Conservation (phyloP, 2,329 filamentous ascomycete species). For the Rasamsonia emersonii region DNA sequence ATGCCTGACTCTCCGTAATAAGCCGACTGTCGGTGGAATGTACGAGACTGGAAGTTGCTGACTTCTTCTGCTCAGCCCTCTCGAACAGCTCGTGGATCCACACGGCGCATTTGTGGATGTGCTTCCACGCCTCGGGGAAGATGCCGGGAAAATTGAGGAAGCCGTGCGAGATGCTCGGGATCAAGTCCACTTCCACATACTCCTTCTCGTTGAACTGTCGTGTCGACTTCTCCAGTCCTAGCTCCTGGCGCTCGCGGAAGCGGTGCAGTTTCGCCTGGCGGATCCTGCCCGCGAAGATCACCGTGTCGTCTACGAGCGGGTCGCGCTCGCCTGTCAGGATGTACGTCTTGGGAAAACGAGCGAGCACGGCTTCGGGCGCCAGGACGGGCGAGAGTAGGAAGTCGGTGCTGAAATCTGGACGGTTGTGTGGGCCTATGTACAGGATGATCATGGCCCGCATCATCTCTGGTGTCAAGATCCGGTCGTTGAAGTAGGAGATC, state of each 20-base stretch:
- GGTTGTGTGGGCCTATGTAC: conserved; percentile 87
- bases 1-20: conserved; percentile 3
- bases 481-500: conserved; percentile 96
- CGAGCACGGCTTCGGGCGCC: conserved; percentile 73
- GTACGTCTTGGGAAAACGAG: conserved; percentile 86
- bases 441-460: conserved; percentile 99
- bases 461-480: conserved; percentile 92
- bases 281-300: conserved; percentile 88
- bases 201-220: conserved; percentile 63
- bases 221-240: conserved; percentile 44
- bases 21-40: conserved; percentile 5
- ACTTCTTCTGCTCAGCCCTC: conserved; percentile 12
- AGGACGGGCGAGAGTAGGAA: conserved; percentile 84
- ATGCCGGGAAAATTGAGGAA: conserved; percentile 86
- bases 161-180: conserved; percentile 85
- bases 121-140: conserved; percentile 83
- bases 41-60: conserved; percentile 13
- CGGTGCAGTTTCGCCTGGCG: conserved; percentile 62
- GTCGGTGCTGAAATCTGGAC: conserved; percentile 85
- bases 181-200: conserved; percentile 69
- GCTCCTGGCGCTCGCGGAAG: conserved; percentile 47
- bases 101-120: conserved; percentile 65
- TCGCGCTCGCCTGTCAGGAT: conserved; percentile 93
- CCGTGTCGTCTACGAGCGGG: conserved; percentile 90
- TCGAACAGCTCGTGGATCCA: conserved; percentile 77